Evolutionary conservation across 768 basidiomycete species (phyloP).

Genomic region (Leccinum ochraceum): DNA sequence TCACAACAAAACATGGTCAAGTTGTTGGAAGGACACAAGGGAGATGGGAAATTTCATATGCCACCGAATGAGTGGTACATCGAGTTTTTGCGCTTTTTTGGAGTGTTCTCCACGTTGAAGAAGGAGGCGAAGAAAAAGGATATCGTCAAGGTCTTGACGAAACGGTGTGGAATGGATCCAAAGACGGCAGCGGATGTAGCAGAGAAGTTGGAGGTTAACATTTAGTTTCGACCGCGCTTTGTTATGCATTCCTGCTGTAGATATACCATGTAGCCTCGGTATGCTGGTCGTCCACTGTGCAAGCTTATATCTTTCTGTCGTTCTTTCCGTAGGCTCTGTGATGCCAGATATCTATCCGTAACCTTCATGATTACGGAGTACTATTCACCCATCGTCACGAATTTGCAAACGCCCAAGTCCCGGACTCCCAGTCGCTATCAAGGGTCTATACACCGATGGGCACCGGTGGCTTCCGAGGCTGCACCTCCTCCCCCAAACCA

Average conservation of each 20-base stretch:
- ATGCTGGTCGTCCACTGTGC: conserved; percentile 6
- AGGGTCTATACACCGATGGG: no score
- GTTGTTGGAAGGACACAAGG: conserved; percentile 17
- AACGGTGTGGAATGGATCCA: conserved; percentile 29
- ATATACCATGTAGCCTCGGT: background rate
- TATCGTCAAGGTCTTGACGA: conserved; percentile 26
- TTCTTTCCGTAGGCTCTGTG: background rate
- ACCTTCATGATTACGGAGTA: background rate
- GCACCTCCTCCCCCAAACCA: no score
- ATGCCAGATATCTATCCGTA: background rate
- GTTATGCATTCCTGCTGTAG: background rate
- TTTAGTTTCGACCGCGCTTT: background rate
- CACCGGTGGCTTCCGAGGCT: no score
- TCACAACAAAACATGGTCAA: conserved; percentile 20
- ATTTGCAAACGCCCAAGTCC: background rate
- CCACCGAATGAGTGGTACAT: conserved; percentile 27
- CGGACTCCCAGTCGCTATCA: no score
- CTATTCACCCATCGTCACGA: background rate
- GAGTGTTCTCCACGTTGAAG: conserved; percentile 26
- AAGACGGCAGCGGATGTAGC: conserved; percentile 26
- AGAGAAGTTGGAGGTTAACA: conserved; percentile 11
- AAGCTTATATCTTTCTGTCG: conserved; percentile 5
- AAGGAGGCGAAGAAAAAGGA: conserved; percentile 25
- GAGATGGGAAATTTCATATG: conserved; percentile 26
- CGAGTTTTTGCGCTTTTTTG: conserved; percentile 28